A percentile compares a stretch with the other conserved stretches of the same genome.
Evolutionary conservation across 495 filamentous ascomycete genomes (phyloP).

Genomic region (Penicillium ucsense): DNA sequence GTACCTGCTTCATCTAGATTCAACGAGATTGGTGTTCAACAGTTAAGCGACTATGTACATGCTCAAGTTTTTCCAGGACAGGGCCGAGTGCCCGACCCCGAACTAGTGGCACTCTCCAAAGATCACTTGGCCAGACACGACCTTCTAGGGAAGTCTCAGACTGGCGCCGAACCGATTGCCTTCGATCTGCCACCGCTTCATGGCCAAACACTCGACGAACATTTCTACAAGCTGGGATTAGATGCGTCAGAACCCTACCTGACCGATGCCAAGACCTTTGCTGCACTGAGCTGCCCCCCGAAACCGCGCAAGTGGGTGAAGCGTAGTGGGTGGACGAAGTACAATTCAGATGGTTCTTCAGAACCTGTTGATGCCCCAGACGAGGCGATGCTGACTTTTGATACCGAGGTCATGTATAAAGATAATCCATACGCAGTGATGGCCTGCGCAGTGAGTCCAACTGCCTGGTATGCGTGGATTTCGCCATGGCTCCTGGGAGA

Average conservation of each 20-base stretch:
- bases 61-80: slow-evolving; percentile 69
- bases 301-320: slow-evolving; percentile 72
- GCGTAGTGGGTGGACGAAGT: slow-evolving; percentile 89
- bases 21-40: slow-evolving; percentile 92
- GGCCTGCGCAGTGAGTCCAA: slow-evolving; percentile 83
- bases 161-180: slow-evolving; percentile 60
- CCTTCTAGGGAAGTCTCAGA: slow-evolving; percentile 81
- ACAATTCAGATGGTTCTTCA: slow-evolving; percentile 58
- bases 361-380: slow-evolving; percentile 67
- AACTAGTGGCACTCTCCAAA: slow-evolving; percentile 67
- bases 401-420: slow-evolving; percentile 96
- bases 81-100: slow-evolving; percentile 46
- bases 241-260: slow-evolving; percentile 88
- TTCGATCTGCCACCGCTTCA: slow-evolving; percentile 79
- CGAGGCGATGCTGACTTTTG: slow-evolving; percentile 78
- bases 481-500: slow-evolving; percentile 91
- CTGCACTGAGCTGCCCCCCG: slow-evolving; percentile 52
- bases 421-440: slow-evolving; percentile 85
- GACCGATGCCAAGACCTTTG: slow-evolving; percentile 61
- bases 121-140: slow-evolving; percentile 82
- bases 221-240: slow-evolving; percentile 85
- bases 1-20: slow-evolving; percentile 56
- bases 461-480: slow-evolving; percentile 93
- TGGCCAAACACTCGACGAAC: slow-evolving; percentile 79
- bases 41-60: slow-evolving; percentile 73